Base-by-base conservation (phyloP, 1,284 basidiomycete species). In the Apiotrichum laibachii region DNA sequence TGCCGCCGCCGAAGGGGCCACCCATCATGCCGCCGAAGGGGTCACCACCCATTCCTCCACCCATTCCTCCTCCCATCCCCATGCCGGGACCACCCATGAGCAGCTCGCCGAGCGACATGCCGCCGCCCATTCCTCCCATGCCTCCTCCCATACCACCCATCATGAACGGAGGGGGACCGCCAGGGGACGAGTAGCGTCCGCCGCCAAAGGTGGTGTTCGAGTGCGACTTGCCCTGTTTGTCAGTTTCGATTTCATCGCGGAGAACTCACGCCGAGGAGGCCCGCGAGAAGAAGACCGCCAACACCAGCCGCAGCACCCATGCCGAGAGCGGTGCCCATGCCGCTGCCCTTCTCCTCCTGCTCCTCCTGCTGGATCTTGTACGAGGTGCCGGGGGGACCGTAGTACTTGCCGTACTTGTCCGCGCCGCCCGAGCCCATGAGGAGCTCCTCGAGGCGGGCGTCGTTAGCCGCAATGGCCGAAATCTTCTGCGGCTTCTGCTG, bases 391-490 rank as follows among this genome's bases (percentile, higher is more conserved):
- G 49, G 49, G 19, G 34, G 49, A 18, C 49, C 49, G 49, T 50
- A 50, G 37, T 22, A 50, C 21, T 50, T 37, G 35, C 35, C 49
- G 21, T 39, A 50, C 49, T 50, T 10, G 8, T 37, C 35, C 31
- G 19, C 49, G 19, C 35, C 49, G 49, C 49, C 49, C 16, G 33
- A n/a, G 49, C 35, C 35, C 49, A 50, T 50, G n/a, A 50, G 49
- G 35, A 50, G 49, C 21, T 50, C 49, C 33, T 34, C 49, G 49
- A 50, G 49, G 49, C 49, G 49, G 35, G 34, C 49, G 49, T 50
- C 49, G 49, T 50, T 50, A 1, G n/a, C 35, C 19, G 34, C 49
- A 15, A 50, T 21, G 11, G 37, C 49, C n/a, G 49, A 50, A 18
- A 15, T n/a, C 49, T 37, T 21, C 8, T 16, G 34, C n/a, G 48